A percentile compares a stretch with the other conserved stretches of the same genome.
Evolutionary conservation across 116 monocot species (phyloP).

Genomic region (Phalaenopsis hybrid): DNA sequence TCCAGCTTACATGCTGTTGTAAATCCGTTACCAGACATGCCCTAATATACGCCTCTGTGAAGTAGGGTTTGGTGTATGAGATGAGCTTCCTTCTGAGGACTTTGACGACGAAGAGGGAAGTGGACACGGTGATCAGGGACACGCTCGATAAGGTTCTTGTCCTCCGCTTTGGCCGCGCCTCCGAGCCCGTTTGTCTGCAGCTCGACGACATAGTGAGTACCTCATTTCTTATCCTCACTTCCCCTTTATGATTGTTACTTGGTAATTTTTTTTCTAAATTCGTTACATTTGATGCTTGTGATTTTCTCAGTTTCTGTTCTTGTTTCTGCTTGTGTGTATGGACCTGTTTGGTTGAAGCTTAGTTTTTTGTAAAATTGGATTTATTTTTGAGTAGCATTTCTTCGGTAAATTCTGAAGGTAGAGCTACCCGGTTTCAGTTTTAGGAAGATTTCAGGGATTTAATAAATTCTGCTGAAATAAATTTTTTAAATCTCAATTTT

Average conservation of each 20-base stretch:
- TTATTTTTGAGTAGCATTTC: no score
- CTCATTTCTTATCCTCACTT: background rate
- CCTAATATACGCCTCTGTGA: background rate
- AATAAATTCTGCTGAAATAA: no score
- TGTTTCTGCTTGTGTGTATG: background rate
- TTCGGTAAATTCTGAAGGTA: no score
- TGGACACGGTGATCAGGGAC: conserved; percentile 64
- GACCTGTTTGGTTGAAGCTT: background rate
- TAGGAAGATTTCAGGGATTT: no score
- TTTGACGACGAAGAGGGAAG: conserved; percentile 55
- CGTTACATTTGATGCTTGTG: background rate
- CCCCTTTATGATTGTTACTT: background rate
- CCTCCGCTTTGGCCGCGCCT: conserved; percentile 66
- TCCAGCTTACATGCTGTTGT: no score
- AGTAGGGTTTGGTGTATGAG: conserved; percentile 3
- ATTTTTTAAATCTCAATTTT: no score
- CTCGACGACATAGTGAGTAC: conserved; percentile 75
- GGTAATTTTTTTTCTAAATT: background rate
- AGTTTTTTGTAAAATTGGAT: no score
- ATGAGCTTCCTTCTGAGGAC: conserved; percentile 41
- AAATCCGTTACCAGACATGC: no score
- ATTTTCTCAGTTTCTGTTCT: background rate
- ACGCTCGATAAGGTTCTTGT: conserved; percentile 89
- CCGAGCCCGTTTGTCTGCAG: conserved; percentile 54
- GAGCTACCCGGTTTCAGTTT: no score